phyloP scores from a whole-genome alignment of 2,329 filamentous ascomycete genomes.

The Diplodia intermedia region DNA sequence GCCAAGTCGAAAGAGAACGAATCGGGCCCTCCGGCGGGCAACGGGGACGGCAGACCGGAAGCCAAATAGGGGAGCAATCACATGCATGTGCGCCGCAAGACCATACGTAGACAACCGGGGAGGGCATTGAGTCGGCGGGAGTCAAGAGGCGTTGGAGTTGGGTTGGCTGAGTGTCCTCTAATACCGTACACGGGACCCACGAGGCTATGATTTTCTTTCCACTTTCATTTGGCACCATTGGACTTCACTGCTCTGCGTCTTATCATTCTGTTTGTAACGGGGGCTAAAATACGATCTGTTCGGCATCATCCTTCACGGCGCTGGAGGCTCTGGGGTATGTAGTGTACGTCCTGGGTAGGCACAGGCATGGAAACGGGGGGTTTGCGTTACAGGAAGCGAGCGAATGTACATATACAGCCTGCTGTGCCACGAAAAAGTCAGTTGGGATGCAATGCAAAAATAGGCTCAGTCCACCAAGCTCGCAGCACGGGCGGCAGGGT shows the following conservation, averaged over 20 bases:
- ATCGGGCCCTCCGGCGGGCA: slow-evolving; percentile 1
- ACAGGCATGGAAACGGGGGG: slow-evolving; percentile 18
- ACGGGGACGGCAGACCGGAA: slow-evolving; percentile 9
- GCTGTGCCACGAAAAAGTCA: slow-evolving; percentile 8
- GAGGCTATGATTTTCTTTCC: slow-evolving; percentile 28
- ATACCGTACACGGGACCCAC: slow-evolving; percentile 24
- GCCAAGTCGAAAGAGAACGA: slow-evolving; percentile 30
- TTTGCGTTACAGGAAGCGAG: slow-evolving; percentile 6
- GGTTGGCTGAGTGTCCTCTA: slow-evolving; percentile 28
- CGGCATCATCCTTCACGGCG: slow-evolving; percentile 23
- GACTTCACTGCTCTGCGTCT: slow-evolving; percentile 5
- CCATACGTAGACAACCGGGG: slow-evolving; percentile 14
- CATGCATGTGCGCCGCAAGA: slow-evolving; percentile 19
- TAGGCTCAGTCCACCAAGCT: slow-evolving; percentile 4
- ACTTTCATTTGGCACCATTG: slow-evolving; percentile 26
- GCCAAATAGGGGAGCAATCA: slow-evolving; percentile 9
- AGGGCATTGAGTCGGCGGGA: slow-evolving; percentile 16
- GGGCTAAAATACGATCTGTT: slow-evolving; percentile 28
- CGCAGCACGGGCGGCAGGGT: background rate
- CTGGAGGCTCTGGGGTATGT: slow-evolving; percentile 23
- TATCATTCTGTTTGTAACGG: slow-evolving; percentile 15
- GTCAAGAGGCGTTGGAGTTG: slow-evolving; percentile 24
- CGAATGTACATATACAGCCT: slow-evolving; percentile 22
- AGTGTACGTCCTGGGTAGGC: background rate
- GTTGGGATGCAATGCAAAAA: background rate